Conservation (phyloP, 495 filamentous ascomycete genomes). For the Geopyxis carbonaria region DNA sequence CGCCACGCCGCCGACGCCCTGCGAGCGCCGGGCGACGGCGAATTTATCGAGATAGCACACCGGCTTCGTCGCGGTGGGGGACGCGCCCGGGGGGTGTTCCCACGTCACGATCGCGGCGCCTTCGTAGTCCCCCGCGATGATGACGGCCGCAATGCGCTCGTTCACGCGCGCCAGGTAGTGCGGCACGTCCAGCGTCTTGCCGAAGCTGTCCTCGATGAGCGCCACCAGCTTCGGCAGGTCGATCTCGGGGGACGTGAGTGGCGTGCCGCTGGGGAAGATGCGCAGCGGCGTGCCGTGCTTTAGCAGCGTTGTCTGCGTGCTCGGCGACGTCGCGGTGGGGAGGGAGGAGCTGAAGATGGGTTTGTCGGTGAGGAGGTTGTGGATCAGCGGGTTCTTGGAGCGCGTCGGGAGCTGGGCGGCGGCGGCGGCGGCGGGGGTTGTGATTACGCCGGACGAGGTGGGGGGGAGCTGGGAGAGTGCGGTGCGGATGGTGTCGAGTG, state of each 20-base stretch:
- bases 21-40: slow-evolving; percentile 70
- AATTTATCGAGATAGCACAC: slow-evolving; percentile 98
- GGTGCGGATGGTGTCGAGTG: slow-evolving; percentile 50
- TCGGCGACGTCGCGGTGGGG: slow-evolving; percentile 36
- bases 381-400: slow-evolving; percentile 81
- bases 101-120: slow-evolving; percentile 89
- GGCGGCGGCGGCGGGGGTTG: slow-evolving; percentile 68
- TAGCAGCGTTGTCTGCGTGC: slow-evolving; percentile 53
- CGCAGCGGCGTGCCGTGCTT: slow-evolving; percentile 83
- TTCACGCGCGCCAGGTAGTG: slow-evolving; percentile 68
- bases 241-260: slow-evolving; percentile 55
- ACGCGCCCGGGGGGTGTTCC: slow-evolving; percentile 44
- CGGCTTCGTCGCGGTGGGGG: slow-evolving; percentile 33
- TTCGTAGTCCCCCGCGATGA: slow-evolving; percentile 93
- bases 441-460: slow-evolving; percentile 71
- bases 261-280: slow-evolving; percentile 49
- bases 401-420: slow-evolving; percentile 39
- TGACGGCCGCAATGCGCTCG: slow-evolving; percentile 65
- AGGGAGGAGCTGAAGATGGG: slow-evolving; percentile 81
- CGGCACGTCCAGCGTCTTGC: slow-evolving; percentile 60
- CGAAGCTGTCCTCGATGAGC: slow-evolving; percentile 90
- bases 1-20: slow-evolving; percentile 82
- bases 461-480: slow-evolving; percentile 64
- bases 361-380: slow-evolving; percentile 92
- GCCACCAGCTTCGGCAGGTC: slow-evolving; percentile 65